Conservation (phyloP, 2,329 filamentous ascomycete genomes). For the Colletotrichum nymphaeae region DNA sequence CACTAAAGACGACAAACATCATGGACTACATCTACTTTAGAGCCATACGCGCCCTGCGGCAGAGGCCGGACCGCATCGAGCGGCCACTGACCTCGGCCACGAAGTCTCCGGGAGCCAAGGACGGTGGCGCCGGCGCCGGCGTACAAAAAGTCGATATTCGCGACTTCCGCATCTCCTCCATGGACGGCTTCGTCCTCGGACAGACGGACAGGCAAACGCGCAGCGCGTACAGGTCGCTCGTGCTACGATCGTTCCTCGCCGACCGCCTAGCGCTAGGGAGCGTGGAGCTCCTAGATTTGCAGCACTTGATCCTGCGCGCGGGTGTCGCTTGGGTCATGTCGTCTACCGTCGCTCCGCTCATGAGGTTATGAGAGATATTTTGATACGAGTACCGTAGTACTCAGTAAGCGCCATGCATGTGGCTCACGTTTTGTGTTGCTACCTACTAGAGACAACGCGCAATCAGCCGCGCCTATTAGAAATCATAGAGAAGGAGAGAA, state of each 20-base stretch:
- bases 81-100: constrained; percentile 54
- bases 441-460: background rate
- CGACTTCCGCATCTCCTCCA: constrained; percentile 59
- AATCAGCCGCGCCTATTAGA: background rate
- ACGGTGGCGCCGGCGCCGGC: constrained; percentile 20
- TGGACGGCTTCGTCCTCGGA: constrained; percentile 61
- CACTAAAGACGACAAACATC: constrained; percentile 47
- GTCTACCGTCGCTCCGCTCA: constrained; percentile 21
- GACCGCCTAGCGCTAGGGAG: constrained; percentile 53
- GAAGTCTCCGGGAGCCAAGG: background rate
- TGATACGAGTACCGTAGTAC: background rate
- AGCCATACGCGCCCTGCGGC: constrained; percentile 56
- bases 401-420: constrained; percentile 19
- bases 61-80: constrained; percentile 53
- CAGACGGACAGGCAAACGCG: constrained; percentile 43
- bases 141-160: constrained; percentile 52
- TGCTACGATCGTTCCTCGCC: constrained; percentile 57
- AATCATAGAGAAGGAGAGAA: background rate
- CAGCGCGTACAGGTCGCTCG: constrained; percentile 49
- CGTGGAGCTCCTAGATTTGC: constrained; percentile 45
- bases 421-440: background rate
- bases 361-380: constrained; percentile 9
- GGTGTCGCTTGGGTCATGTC: constrained; percentile 47
- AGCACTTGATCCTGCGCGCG: constrained; percentile 47
- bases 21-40: constrained; percentile 56